Conservation (phyloP, 768 basidiomycete species). For the Lanmaoa pseudosensibilis region DNA sequence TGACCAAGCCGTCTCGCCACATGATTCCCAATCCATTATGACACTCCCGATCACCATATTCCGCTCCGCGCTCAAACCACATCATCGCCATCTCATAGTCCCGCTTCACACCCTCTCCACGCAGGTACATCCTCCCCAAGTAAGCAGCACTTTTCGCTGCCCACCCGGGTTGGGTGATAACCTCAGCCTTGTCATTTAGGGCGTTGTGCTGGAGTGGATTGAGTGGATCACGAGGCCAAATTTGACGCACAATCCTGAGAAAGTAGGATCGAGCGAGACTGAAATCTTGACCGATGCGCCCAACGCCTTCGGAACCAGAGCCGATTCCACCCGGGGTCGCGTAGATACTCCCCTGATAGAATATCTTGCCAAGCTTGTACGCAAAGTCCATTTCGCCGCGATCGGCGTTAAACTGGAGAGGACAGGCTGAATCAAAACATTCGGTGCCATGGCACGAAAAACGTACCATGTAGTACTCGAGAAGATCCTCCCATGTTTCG, state of each 20-base stretch:
- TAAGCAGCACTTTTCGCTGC: slow-evolving; percentile 85
- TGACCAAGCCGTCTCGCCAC: slow-evolving; percentile 82
- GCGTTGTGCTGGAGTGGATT: slow-evolving; percentile 49
- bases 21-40: slow-evolving; percentile 91
- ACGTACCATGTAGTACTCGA: slow-evolving; percentile 86
- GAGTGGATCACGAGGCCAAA: slow-evolving; percentile 84
- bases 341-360: slow-evolving; percentile 95
- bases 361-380: slow-evolving; percentile 91
- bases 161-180: slow-evolving; percentile 49
- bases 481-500: slow-evolving; percentile 90
- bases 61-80: slow-evolving; percentile 91
- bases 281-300: slow-evolving; percentile 81
- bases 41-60: slow-evolving; percentile 82
- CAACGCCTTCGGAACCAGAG: slow-evolving; percentile 91
- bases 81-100: slow-evolving; percentile 78
- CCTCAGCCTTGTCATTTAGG: slow-evolving; percentile 49
- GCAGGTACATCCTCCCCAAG: slow-evolving; percentile 88
- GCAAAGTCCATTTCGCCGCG: slow-evolving; percentile 88
- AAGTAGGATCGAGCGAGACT: slow-evolving; percentile 81
- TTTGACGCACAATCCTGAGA: slow-evolving; percentile 71
- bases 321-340: slow-evolving; percentile 72
- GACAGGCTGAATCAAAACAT: not conserved
- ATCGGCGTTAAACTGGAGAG: slow-evolving; percentile 85
- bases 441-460: not conserved
- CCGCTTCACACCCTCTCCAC: slow-evolving; percentile 86